Evolutionary conservation across 73 alveolate genomes (phyloP), one percentile per base, ranked within the genome.

Genomic region (Paramecium tetraurelia): DNA sequence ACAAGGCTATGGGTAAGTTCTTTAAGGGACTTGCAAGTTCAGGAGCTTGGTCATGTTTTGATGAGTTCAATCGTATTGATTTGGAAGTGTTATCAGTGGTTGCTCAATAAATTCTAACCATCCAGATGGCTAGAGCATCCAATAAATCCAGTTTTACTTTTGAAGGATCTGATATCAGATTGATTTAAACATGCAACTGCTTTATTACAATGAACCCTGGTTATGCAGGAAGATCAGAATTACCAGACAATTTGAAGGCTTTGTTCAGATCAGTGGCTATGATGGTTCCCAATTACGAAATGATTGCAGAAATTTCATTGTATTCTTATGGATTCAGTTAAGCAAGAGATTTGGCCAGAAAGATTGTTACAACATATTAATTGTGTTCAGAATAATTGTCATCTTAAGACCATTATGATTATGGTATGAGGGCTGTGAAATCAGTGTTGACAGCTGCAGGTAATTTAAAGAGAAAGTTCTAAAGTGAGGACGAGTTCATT

Each of bases 21-120:
- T 99, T 99, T 96, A 99, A 99, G 92, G 99, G 99, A 46, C 97
- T 98, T 86, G 99, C 99, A 27, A 96, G 98, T 71, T 96, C 99
- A 72, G 99, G 99, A 29, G 99, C 99, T 10, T 99, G 99, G 99
- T 95, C 98, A 24, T 99, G 99, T 93, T 98, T 99, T 88, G 99
- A 99, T 97, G 99, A 99, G 98, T 99, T 99, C 96, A 99, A 99
- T 94, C 96, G 99, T 86, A 98, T 98, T 63, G 99, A 98, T 92
- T 96, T 98, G 33, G 99, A 98, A 93, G 99, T 97, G 86, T 95
- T 96, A 43, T 95, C 98, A 70, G 99, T 96, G 85, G 95, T 96
- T 59, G 99, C 99, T 75, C 95, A 94, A 87, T 95, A 20, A 95
- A 95, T 95, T 48, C 89, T 95, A 59, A 96, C 99, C 16, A 95